Evolutionary conservation across 2,329 filamentous ascomycete species (phyloP), one percentile per base, ranked within the genome.

Genomic region (Volutella citrinella): DNA sequence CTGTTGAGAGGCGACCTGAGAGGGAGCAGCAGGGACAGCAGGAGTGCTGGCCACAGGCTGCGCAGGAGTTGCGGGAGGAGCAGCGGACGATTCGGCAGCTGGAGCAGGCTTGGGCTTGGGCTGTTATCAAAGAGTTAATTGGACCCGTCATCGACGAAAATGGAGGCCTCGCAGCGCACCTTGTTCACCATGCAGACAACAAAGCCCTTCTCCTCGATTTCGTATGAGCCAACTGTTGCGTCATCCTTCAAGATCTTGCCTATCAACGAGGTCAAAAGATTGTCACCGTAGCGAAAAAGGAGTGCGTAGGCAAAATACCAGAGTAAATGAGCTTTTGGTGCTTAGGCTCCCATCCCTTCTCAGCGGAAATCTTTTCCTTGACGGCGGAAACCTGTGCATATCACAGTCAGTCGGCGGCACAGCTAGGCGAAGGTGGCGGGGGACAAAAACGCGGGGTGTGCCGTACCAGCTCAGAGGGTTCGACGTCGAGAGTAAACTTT

Each of bases 161-260:
- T n/a, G n/a, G n/a, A n/a, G n/a, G n/a, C n/a, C n/a, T n/a, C n/a
- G n/a, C n/a, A 34, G 44, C 64, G 45, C 70, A 95, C 90, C 86
- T 97, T 97, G 61, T 87, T 88, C 54, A 95, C 83, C 82, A 98
- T 95, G 71, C 93, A 98, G 42, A 98, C 93, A 55, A 98, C 89
- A 63, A 97, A 98, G 22, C 93, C 93, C 76, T 97, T 98, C 77
- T 97, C 93, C 68, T 98, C 91, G 46, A 98, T 97, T 68, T 88
- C 95, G 73, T 97, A 97, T 24, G 87, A 90, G 65, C 89, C 88
- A 52, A 98, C 86, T 4, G 90, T 95, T 60, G 96, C 93, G 43
- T 89, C 88, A 84, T 98, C 91, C 68, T 96, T 91, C 48, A 98
- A 73, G 54, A 98, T 97, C 74, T 98, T 98, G 70, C 93, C 90